Percentiles rank a stretch among this genome's conserved stretches.
These are phyloP conservation scores for Mucor ambiguus DNA, from an alignment of 371 early-diverging fungal species.

Conservation along the genomic window DNA sequence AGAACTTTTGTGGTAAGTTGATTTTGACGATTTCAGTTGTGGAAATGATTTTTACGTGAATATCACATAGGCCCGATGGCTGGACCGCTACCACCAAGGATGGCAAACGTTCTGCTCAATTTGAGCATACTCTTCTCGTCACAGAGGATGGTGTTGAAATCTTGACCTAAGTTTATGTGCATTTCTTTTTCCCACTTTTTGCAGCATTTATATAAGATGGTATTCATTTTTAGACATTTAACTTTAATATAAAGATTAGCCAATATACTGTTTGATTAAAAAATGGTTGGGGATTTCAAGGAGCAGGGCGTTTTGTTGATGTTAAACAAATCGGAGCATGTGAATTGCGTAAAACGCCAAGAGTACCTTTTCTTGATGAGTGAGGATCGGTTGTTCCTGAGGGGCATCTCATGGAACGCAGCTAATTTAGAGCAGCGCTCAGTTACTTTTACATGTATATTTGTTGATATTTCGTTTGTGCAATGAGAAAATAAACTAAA, in stretches of 20 bases:
- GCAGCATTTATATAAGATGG: not conserved
- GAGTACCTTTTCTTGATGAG: not conserved
- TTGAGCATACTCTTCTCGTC: constrained; percentile 96
- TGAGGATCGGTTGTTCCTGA: constrained; percentile 1
- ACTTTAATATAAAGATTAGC: not conserved
- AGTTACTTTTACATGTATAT: not conserved
- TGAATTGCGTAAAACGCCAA: constrained; percentile 1
- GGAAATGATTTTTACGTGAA: not conserved
- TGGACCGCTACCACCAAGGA: constrained; percentile 94
- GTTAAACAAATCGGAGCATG: constrained; percentile 5
- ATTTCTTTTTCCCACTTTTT: not conserved
- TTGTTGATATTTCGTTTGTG: not conserved
- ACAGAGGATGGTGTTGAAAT: constrained; percentile 94
- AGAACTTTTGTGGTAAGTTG: constrained; percentile 45
- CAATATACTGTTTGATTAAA: not conserved
- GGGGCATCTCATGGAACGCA: not conserved
- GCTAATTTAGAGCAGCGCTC: constrained; percentile 1
- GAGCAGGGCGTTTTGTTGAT: not conserved
- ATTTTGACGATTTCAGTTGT: not conserved
- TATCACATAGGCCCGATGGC: constrained; percentile 74
- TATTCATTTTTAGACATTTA: not conserved
- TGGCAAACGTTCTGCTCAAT: constrained; percentile 96
- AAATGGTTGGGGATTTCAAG: not conserved
- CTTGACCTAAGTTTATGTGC: constrained; percentile 58
- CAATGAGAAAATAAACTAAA: not conserved